Conservation (phyloP, 2,329 filamentous ascomycete genomes). For the Colletotrichum falcatum region DNA sequence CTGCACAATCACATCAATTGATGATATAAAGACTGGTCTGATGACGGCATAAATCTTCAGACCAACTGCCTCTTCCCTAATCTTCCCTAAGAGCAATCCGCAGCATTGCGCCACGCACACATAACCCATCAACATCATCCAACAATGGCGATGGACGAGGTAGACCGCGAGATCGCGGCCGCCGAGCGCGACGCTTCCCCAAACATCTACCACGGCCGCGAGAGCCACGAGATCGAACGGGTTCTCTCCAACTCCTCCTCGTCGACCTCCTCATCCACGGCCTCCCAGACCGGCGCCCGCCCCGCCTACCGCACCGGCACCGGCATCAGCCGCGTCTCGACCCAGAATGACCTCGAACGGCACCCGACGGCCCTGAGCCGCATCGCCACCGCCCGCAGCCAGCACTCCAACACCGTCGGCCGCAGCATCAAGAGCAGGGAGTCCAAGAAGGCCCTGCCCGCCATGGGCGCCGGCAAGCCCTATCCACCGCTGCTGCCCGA, state of each 20-base stretch:
- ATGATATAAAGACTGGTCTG: constrained; percentile 4
- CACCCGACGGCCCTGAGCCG: constrained; percentile 77
- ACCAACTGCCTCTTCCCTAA: not conserved
- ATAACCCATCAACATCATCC: constrained; percentile 14
- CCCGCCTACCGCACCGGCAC: constrained; percentile 53
- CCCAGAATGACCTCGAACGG: constrained; percentile 75
- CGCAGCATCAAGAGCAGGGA: constrained; percentile 60
- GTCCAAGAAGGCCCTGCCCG: constrained; percentile 70
- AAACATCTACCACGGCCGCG: constrained; percentile 52
- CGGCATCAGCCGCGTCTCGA: constrained; percentile 71
- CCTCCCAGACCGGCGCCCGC: constrained; percentile 45
- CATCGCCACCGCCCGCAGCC: constrained; percentile 77
- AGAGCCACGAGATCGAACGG: constrained; percentile 69
- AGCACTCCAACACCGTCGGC: constrained; percentile 81
- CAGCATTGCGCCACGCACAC: not conserved
- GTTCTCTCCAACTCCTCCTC: constrained; percentile 65
- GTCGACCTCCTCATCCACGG: constrained; percentile 62
- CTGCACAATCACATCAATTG: not conserved
- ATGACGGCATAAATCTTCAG: not conserved
- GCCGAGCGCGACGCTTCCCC: constrained; percentile 68
- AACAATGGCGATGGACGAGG: constrained; percentile 60
- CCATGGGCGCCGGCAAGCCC: constrained; percentile 79
- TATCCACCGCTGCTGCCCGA: constrained; percentile 78
- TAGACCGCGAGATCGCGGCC: constrained; percentile 65
- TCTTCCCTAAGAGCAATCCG: not conserved